Conservation (phyloP, 1,139 yeast genomes). For the Scheffersomyces segobiensis region DNA sequence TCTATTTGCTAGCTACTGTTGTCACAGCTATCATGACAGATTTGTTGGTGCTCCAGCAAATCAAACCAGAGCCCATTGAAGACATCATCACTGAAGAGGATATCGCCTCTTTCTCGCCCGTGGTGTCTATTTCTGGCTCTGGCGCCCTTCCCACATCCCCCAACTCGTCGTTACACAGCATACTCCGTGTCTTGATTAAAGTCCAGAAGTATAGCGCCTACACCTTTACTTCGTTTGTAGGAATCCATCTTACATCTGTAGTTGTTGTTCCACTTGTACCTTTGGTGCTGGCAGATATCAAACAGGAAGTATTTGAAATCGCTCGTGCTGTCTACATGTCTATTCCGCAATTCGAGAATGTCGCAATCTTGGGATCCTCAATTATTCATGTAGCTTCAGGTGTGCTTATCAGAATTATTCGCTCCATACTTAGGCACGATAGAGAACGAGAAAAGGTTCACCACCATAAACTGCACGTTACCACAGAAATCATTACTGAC, state of each 20-base stretch:
- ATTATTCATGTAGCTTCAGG: slow-evolving; percentile 58
- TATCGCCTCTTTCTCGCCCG: background rate
- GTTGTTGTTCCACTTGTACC: slow-evolving; percentile 51
- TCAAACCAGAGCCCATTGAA: background rate
- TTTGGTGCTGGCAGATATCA: slow-evolving; percentile 39
- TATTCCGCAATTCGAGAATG: slow-evolving; percentile 48
- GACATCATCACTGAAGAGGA: background rate
- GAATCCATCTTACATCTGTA: slow-evolving; percentile 60
- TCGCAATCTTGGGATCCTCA: slow-evolving; percentile 49
- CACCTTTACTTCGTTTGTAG: slow-evolving; percentile 56
- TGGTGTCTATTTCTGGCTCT: background rate
- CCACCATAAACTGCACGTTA: background rate
- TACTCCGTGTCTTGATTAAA: slow-evolving; percentile 1
- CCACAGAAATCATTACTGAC: slow-evolving; percentile 18
- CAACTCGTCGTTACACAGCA: background rate
- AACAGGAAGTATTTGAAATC: slow-evolving; percentile 60
- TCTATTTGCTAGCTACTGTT: background rate
- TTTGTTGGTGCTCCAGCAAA: background rate
- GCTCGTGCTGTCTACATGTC: slow-evolving; percentile 62
- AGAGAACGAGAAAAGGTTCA: slow-evolving; percentile 6
- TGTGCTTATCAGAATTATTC: slow-evolving; percentile 40
- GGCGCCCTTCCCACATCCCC: background rate
- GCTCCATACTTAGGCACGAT: background rate
- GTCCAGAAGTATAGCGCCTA: slow-evolving; percentile 65
- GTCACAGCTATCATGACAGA: background rate